A percentile compares a stretch with the other conserved stretches of the same genome.
Evolutionary conservation across 2,329 filamentous ascomycete genomes (phyloP).

Genomic region (Myriosclerotinia duriaeana): DNA sequence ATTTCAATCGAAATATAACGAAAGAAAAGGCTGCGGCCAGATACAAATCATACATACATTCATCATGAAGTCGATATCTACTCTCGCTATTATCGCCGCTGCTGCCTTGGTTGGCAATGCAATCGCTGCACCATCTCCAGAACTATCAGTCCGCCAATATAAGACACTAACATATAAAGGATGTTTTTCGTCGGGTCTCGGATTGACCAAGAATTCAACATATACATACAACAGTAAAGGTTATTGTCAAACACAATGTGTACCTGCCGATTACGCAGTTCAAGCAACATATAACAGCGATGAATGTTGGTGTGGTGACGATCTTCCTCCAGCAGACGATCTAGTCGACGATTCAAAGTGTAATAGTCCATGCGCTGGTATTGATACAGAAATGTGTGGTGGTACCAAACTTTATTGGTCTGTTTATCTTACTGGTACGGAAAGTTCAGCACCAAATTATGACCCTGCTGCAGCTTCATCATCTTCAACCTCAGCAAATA

Average conservation of each 20-base stretch:
- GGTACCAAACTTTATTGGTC: constrained; percentile 30
- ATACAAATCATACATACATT: constrained; percentile 25
- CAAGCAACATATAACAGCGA: constrained; percentile 34
- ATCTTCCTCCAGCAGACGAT: constrained; percentile 33
- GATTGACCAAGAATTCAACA: constrained; percentile 35
- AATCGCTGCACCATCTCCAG: constrained; percentile 25
- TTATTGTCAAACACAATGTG: constrained; percentile 34
- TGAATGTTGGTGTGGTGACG: constrained; percentile 39
- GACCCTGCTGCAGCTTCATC: constrained; percentile 24
- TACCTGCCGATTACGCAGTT: constrained; percentile 26
- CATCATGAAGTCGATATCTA: constrained; percentile 34
- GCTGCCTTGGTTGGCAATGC: constrained; percentile 29
- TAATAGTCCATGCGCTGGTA: constrained; percentile 36
- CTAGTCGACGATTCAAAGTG: constrained; percentile 32
- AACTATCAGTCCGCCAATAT: constrained; percentile 5
- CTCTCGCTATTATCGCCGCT: constrained; percentile 28
- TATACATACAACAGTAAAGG: constrained; percentile 37
- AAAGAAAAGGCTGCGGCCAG: constrained; percentile 30
- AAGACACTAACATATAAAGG: constrained; percentile 30
- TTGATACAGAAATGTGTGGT: constrained; percentile 37
- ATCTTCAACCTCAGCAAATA: constrained; percentile 20
- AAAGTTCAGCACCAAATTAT: constrained; percentile 28
- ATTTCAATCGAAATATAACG: background rate
- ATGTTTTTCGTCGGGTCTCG: constrained; percentile 35
- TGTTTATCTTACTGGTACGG: constrained; percentile 36